Percentiles rank a stretch among this genome's conserved stretches.
Conservation (phyloP, 768 basidiomycete species). For the Phylloporus sp. region DNA sequence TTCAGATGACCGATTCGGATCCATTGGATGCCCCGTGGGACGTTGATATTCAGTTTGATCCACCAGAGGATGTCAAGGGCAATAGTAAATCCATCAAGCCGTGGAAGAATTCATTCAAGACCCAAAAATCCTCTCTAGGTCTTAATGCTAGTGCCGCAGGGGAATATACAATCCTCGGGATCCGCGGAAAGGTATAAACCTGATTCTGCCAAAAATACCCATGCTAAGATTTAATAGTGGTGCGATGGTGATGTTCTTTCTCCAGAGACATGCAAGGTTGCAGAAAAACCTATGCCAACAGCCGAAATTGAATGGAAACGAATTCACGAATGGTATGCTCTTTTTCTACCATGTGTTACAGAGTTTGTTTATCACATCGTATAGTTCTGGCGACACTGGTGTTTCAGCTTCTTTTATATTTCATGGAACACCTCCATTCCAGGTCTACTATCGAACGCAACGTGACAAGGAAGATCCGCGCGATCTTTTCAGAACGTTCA, state of each 20-base stretch:
- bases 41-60: conserved; percentile 58
- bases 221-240: conserved; percentile 36
- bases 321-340: conserved; percentile 78
- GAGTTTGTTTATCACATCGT: not conserved
- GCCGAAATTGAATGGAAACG: conserved; percentile 87
- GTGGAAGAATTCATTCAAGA: conserved; percentile 62
- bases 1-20: conserved; percentile 55
- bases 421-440: conserved; percentile 87
- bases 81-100: conserved; percentile 44
- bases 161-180: conserved; percentile 66
- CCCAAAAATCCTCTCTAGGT: conserved; percentile 43
- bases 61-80: conserved; percentile 39
- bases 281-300: conserved; percentile 70
- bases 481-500: conserved; percentile 57
- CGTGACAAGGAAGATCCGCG: conserved; percentile 62
- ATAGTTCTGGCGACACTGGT: conserved; percentile 86
- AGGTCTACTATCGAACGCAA: conserved; percentile 72
- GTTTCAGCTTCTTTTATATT: conserved; percentile 84
- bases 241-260: conserved; percentile 83
- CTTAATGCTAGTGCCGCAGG: conserved; percentile 63
- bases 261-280: conserved; percentile 74
- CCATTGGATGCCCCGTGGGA: conserved; percentile 67
- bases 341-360: conserved; percentile 2
- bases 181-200: conserved; percentile 59
- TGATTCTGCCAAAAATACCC: not conserved